These are phyloP conservation scores for Coemansia sp. DNA, from an alignment of 192 early-diverging fungal genomes.

Conservation along the genomic window DNA sequence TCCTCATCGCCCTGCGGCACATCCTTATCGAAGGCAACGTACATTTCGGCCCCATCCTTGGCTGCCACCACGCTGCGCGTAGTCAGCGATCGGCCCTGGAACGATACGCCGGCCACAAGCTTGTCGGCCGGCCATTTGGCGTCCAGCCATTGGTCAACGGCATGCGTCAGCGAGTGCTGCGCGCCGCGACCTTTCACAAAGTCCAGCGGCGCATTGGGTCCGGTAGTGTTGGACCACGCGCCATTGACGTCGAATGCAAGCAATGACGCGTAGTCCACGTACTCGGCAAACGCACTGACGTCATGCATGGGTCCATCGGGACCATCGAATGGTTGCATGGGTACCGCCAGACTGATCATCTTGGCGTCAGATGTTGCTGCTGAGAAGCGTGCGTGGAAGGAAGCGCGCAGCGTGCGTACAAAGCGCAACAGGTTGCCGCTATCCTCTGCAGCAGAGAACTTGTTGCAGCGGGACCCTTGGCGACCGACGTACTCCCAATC, in stretches of 20 bases:
- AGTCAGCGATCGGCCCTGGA: slow-evolving; percentile 59
- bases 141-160: slow-evolving; percentile 57
- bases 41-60: slow-evolving; percentile 47
- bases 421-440: slow-evolving; percentile 44
- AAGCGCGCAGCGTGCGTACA: slow-evolving; percentile 45
- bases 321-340: slow-evolving; percentile 61
- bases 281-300: slow-evolving; percentile 60
- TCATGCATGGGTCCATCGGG: slow-evolving; percentile 56
- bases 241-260: slow-evolving; percentile 70
- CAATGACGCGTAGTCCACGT: slow-evolving; percentile 66
- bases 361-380: slow-evolving; percentile 38
- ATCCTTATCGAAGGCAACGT: slow-evolving; percentile 34
- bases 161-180: slow-evolving; percentile 44
- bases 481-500: slow-evolving; percentile 68
- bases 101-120: slow-evolving; percentile 62
- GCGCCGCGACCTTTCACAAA: slow-evolving; percentile 37
- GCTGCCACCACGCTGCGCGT: slow-evolving; percentile 46
- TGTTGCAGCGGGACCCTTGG: slow-evolving; percentile 61
- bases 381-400: slow-evolving; percentile 29
- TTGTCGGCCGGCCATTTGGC: slow-evolving; percentile 66
- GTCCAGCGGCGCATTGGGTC: slow-evolving; percentile 63
- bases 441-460: slow-evolving; percentile 39
- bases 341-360: slow-evolving; percentile 64
- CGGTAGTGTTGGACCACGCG: slow-evolving; percentile 59
- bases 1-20: slow-evolving; percentile 60